These are phyloP conservation scores for Teratosphaeria pseudoeucalypti DNA, from an alignment of 2,329 filamentous ascomycete genomes.

Conservation along the genomic window DNA sequence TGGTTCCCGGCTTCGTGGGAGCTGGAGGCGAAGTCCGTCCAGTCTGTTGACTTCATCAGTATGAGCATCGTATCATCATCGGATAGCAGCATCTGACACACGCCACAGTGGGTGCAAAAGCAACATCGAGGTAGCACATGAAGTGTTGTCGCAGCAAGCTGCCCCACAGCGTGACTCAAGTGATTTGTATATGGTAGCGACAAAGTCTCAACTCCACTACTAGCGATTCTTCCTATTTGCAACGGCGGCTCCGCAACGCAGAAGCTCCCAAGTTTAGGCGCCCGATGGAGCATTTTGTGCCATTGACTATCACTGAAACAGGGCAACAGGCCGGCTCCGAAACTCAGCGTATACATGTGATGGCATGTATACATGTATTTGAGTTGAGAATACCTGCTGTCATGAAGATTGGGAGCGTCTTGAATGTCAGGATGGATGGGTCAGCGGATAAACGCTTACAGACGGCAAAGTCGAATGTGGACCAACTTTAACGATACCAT, in stretches of 20 bases:
- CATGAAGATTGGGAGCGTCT: not conserved
- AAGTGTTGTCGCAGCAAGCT: slow-evolving; percentile 3
- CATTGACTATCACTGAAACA: not conserved
- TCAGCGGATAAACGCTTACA: not conserved
- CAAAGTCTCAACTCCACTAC: slow-evolving; percentile 12
- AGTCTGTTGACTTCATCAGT: not conserved
- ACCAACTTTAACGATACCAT: not conserved
- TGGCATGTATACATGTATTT: not conserved
- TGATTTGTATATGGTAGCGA: slow-evolving; percentile 7
- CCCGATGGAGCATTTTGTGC: not conserved
- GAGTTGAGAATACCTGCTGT: not conserved
- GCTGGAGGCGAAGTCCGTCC: not conserved
- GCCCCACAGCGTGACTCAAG: slow-evolving; percentile 7
- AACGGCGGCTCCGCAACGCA: slow-evolving; percentile 4
- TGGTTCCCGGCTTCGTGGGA: not conserved
- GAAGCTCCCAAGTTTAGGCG: not conserved
- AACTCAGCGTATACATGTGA: not conserved
- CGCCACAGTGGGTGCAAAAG: slow-evolving; percentile 12
- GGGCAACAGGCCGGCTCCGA: not conserved
- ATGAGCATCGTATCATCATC: not conserved
- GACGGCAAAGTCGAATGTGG: not conserved
- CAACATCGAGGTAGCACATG: slow-evolving; percentile 12
- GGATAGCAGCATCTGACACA: slow-evolving; percentile 14
- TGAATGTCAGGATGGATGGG: not conserved
- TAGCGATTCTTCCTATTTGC: not conserved